A percentile compares a stretch with the other conserved stretches of the same genome.
Evolutionary conservation across 83 land plant species (phyloP).

Genomic region (Thuja plicata): DNA sequence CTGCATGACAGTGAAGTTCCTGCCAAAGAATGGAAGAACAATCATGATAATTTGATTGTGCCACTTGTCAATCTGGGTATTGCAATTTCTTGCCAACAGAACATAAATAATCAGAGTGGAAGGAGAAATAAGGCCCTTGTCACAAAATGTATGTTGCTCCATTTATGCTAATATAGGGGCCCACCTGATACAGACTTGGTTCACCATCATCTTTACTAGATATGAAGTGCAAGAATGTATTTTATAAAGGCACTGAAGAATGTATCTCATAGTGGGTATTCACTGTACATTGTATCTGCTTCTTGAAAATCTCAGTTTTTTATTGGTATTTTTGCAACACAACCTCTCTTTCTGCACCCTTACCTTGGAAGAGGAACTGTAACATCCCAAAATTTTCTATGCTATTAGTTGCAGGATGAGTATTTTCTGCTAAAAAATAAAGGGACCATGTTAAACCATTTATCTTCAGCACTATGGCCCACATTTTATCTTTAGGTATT

Average conservation of each 20-base stretch:
- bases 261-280: slow-evolving; percentile 26
- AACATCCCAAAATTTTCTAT: background rate
- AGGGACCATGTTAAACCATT: slow-evolving; percentile 11
- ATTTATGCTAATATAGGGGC: slow-evolving; percentile 32
- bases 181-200: slow-evolving; percentile 36
- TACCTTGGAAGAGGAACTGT: slow-evolving; percentile 41
- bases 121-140: slow-evolving; percentile 45
- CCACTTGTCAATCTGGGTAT: slow-evolving; percentile 33
- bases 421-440: background rate
- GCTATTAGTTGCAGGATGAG: background rate
- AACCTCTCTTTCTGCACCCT: slow-evolving; percentile 13
- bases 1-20: too few species aligned
- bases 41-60: too few species aligned
- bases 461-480: slow-evolving; percentile 1
- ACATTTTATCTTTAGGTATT: slow-evolving; percentile 13
- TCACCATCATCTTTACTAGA: background rate
- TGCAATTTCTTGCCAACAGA: slow-evolving; percentile 22
- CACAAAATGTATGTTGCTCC: slow-evolving; percentile 25
- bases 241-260: background rate
- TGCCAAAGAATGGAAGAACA: too few species aligned
- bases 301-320: slow-evolving; percentile 49
- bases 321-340: slow-evolving; percentile 29
- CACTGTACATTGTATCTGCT: slow-evolving; percentile 39
- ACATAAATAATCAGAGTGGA: slow-evolving; percentile 38
- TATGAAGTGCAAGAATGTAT: background rate